Evolutionary conservation across 164 flowering plant genomes (phyloP).

Genomic region (Litsea cubeba): DNA sequence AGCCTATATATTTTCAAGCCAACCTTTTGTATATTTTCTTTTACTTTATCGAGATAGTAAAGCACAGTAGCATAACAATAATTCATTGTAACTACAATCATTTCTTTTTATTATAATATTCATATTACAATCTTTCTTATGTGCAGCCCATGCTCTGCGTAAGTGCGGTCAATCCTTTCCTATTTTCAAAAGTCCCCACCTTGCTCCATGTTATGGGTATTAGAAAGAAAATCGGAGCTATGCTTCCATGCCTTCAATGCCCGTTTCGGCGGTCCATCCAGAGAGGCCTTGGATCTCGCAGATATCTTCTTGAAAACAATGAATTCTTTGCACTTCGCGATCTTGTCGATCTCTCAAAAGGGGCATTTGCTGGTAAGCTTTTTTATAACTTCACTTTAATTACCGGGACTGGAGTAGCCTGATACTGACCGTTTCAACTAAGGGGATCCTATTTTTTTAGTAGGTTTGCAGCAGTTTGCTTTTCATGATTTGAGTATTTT

Average conservation of each 20-base stretch:
- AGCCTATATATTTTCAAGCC: background rate
- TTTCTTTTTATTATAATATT: background rate
- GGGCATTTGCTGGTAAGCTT: slow-evolving; percentile 79
- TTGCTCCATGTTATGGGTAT: slow-evolving; percentile 71
- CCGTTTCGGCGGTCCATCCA: slow-evolving; percentile 75
- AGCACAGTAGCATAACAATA: background rate
- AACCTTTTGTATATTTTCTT: background rate
- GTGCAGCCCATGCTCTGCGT: slow-evolving; percentile 99
- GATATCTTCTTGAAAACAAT: slow-evolving; percentile 85
- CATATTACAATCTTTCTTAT: slow-evolving; percentile 5
- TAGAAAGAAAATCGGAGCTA: slow-evolving; percentile 64
- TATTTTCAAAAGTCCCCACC: slow-evolving; percentile 78
- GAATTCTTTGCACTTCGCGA: slow-evolving; percentile 93
- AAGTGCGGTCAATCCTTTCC: slow-evolving; percentile 87
- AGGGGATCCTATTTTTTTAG: background rate
- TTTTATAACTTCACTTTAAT: background rate
- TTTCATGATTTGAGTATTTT: background rate
- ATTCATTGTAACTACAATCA: background rate
- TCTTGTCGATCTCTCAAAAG: slow-evolving; percentile 92
- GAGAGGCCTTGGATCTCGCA: slow-evolving; percentile 73
- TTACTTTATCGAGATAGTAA: background rate
- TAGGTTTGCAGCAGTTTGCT: background rate
- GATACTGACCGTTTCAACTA: background rate
- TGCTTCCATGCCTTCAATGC: slow-evolving; percentile 83
- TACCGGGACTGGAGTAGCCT: background rate